phyloP scores from a whole-genome alignment of 2,329 filamentous ascomycete genomes.

The Orbilia blumenaviensis region DNA sequence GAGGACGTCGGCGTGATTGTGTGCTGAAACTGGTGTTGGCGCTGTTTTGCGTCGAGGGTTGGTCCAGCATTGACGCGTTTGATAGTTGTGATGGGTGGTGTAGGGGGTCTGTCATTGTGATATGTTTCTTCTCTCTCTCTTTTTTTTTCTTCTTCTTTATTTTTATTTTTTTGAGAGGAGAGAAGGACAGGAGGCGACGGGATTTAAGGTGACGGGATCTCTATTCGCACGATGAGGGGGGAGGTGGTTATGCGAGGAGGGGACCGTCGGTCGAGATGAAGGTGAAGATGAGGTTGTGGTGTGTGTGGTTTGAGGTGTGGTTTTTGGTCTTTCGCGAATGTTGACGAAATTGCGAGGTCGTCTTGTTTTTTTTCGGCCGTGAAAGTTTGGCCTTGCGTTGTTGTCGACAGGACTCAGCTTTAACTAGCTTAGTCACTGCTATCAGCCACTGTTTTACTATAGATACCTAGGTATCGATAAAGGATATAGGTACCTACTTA shows the following conservation, averaged over 20 bases:
- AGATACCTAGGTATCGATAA: no score
- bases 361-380: constrained; percentile 32
- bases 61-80: constrained; percentile 51
- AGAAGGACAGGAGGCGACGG: background rate
- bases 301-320: constrained; percentile 35
- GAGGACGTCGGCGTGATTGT: constrained; percentile 45
- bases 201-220: constrained; percentile 19
- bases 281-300: constrained; percentile 38
- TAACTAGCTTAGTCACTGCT: no score
- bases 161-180: background rate
- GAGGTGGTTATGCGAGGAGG: constrained; percentile 18
- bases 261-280: constrained; percentile 4
- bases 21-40: constrained; percentile 35
- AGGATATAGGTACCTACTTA: no score
- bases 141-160: background rate
- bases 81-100: constrained; percentile 48
- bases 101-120: constrained; percentile 43
- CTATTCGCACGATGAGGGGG: constrained; percentile 15
- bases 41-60: constrained; percentile 46
- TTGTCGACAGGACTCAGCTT: constrained; percentile 34
- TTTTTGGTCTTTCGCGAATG: constrained; percentile 35
- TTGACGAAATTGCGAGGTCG: constrained; percentile 39
- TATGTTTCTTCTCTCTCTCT: background rate
- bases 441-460: no score
- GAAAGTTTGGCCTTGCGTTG: constrained; percentile 34